A percentile compares a stretch with the other conserved stretches of the same genome.
These are phyloP conservation scores for Trichosporon inkin DNA, from an alignment of 1,284 basidiomycete species.

Conservation along the genomic window DNA sequence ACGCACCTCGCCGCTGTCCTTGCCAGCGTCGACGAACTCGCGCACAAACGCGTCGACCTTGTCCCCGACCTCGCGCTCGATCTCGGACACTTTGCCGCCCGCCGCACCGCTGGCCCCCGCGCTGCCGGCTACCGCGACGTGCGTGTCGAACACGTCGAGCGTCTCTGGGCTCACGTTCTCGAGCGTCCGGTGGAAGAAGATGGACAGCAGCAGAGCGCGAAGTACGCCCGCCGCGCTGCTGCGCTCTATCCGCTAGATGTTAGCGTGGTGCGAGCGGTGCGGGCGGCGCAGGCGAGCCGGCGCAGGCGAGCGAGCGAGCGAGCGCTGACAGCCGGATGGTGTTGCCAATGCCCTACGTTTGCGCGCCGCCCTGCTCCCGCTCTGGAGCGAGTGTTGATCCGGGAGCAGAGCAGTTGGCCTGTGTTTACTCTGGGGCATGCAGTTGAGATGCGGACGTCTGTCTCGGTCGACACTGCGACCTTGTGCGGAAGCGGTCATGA, in stretches of 20 bases:
- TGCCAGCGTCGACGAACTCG: conserved; percentile 28
- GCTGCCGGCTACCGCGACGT: conserved; percentile 28
- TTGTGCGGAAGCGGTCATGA: too few species aligned
- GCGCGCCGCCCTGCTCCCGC: too few species aligned
- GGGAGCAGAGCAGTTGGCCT: too few species aligned
- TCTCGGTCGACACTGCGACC: too few species aligned
- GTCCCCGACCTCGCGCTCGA: conserved; percentile 32
- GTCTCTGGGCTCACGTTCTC: conserved; percentile 42
- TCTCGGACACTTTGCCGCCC: conserved; percentile 9
- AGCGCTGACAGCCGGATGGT: too few species aligned
- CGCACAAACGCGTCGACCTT: conserved; percentile 36
- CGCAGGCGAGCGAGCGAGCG: too few species aligned
- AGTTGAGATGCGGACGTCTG: too few species aligned
- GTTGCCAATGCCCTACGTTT: too few species aligned
- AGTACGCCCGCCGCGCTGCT: conserved; percentile 31
- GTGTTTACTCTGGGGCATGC: too few species aligned
- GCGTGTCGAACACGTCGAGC: conserved; percentile 37
- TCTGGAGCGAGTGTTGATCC: too few species aligned
- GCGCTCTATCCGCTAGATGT: conserved; percentile 27
- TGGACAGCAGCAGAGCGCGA: conserved; percentile 34
- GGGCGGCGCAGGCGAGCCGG: too few species aligned
- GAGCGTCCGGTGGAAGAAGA: conserved; percentile 44
- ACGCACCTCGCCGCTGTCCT: conserved; percentile 29
- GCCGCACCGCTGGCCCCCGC: neutral
- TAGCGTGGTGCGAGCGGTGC: neutral